Evolutionary conservation across 2,329 filamentous ascomycete genomes (phyloP).

Genomic region (Fusarium buxicola): DNA sequence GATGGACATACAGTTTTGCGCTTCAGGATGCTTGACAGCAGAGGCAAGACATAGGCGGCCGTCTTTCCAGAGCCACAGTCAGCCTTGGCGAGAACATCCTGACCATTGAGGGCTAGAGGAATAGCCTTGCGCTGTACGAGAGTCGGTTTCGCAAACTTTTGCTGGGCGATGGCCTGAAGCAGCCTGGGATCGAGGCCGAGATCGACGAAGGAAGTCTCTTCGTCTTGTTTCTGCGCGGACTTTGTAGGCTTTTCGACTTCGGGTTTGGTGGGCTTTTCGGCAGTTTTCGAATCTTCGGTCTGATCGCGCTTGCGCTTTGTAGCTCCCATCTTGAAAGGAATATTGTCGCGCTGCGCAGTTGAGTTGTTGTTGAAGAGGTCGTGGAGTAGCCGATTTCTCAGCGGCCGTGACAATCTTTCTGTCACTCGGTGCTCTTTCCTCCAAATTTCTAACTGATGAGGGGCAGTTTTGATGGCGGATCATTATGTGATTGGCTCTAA

Average conservation of each 20-base stretch:
- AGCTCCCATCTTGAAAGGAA: slow-evolving; percentile 53
- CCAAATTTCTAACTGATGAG: slow-evolving; percentile 45
- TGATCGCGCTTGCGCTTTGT: slow-evolving; percentile 70
- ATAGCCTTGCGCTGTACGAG: slow-evolving; percentile 89
- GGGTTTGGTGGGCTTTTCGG: slow-evolving; percentile 42
- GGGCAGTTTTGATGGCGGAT: slow-evolving; percentile 36
- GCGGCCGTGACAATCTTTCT: slow-evolving; percentile 31
- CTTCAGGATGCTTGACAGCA: slow-evolving; percentile 86
- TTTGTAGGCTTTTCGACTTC: slow-evolving; percentile 45
- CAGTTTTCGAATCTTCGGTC: slow-evolving; percentile 60
- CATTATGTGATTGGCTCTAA: slow-evolving; percentile 30
- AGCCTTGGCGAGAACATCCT: slow-evolving; percentile 90
- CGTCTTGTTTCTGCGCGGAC: slow-evolving; percentile 34
- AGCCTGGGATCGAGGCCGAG: slow-evolving; percentile 87
- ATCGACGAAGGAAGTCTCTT: slow-evolving; percentile 73
- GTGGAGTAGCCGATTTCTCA: slow-evolving; percentile 39
- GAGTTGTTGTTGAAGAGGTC: slow-evolving; percentile 20
- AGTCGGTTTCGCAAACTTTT: slow-evolving; percentile 89
- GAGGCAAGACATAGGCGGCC: slow-evolving; percentile 90
- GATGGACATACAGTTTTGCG: slow-evolving; percentile 70
- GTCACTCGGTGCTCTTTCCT: slow-evolving; percentile 36
- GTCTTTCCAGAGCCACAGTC: slow-evolving; percentile 98
- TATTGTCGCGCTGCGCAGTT: slow-evolving; percentile 7
- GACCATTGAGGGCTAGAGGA: slow-evolving; percentile 85
- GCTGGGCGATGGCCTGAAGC: slow-evolving; percentile 84